Conservation (phyloP, 2,329 filamentous ascomycete genomes). For the Colletotrichum theobromicola region DNA sequence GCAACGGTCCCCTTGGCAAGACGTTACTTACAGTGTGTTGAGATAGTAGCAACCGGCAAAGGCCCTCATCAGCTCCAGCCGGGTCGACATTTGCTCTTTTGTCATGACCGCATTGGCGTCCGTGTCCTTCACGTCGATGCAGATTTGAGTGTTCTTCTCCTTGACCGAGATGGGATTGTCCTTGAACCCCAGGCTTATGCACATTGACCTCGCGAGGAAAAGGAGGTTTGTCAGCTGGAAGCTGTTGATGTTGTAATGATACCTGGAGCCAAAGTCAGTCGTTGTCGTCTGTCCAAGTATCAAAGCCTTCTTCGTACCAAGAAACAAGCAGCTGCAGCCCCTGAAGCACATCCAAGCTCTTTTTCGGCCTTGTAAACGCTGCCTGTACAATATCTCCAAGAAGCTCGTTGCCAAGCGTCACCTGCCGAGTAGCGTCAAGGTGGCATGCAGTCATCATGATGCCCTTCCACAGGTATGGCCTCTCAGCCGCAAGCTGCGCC, state of each 20-base stretch:
- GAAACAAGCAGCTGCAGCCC: conserved; percentile 49
- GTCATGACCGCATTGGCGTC: not conserved
- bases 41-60: conserved; percentile 57
- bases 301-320: conserved; percentile 39
- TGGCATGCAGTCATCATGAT: conserved; percentile 50
- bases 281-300: not conserved
- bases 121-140: not conserved
- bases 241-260: conserved; percentile 53
- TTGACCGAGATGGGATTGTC: conserved; percentile 28
- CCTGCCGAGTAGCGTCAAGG: conserved; percentile 48
- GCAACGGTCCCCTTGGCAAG: not conserved
- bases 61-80: conserved; percentile 50
- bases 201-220: conserved; percentile 52
- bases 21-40: conserved; percentile 47
- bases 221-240: conserved; percentile 55
- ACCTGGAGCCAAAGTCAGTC: conserved; percentile 33
- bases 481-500: conserved; percentile 37
- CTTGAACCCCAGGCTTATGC: conserved; percentile 43
- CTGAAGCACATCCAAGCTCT: conserved; percentile 52
- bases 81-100: conserved; percentile 27
- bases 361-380: conserved; percentile 44
- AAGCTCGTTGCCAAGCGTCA: conserved; percentile 47
- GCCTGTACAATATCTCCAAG: conserved; percentile 47
- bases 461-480: conserved; percentile 55
- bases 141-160: conserved; percentile 10